Percentiles rank a stretch among this genome's conserved stretches.
phyloP scores from a whole-genome alignment of 257 asterid genomes.

The Cruciata laevipes region DNA sequence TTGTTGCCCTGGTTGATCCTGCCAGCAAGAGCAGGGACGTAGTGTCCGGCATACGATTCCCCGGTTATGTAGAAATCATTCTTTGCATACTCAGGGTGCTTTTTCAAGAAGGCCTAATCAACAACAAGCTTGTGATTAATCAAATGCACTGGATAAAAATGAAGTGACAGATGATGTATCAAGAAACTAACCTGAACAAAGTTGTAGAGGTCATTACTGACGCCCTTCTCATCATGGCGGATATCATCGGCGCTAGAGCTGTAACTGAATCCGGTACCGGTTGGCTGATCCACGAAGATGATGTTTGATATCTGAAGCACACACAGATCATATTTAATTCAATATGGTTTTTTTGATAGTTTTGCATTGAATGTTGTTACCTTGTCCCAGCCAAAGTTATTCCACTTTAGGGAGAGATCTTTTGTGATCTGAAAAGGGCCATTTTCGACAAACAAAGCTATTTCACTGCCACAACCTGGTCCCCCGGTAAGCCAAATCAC shows the following conservation, averaged over 20 bases:
- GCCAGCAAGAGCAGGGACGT: constrained; percentile 11
- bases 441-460: constrained; percentile 73
- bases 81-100: constrained; percentile 7
- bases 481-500: constrained; percentile 82
- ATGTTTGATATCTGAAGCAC: constrained; percentile 51
- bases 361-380: constrained; percentile 18
- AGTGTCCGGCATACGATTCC: constrained; percentile 13
- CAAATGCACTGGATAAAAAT: not conserved
- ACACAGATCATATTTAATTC: not conserved
- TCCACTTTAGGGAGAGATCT: constrained; percentile 56
- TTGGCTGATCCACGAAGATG: constrained; percentile 53
- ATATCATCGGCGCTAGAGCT: constrained; percentile 32
- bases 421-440: constrained; percentile 58
- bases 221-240: constrained; percentile 44
- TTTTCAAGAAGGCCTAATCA: constrained; percentile 7
- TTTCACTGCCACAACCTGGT: constrained; percentile 70
- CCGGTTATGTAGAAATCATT: constrained; percentile 14
- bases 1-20: constrained; percentile 13
- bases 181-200: constrained; percentile 42
- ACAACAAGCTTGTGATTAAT: too few species aligned
- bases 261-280: constrained; percentile 60
- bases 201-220: constrained; percentile 48
- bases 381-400: constrained; percentile 85
- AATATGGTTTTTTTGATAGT: too few species aligned
- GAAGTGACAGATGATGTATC: too few species aligned